Evolutionary conservation across 108 stramenopile species (phyloP).

Genomic region (Skeletonema marinoi): DNA sequence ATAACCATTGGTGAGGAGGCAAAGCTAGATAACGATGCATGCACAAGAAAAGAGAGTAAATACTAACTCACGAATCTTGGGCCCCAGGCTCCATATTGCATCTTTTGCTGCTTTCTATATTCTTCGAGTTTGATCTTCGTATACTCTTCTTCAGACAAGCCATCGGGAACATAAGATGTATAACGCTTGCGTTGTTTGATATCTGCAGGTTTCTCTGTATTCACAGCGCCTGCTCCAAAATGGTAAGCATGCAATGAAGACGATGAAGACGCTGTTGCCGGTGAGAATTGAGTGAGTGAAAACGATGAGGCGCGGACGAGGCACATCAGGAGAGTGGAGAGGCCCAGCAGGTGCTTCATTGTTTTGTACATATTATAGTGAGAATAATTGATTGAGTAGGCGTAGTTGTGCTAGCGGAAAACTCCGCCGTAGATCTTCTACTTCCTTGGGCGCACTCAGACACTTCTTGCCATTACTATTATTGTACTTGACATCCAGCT

Average conservation of each 20-base stretch:
- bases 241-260: background rate
- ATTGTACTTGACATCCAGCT: too few species aligned
- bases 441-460: background rate
- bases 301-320: background rate
- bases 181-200: background rate
- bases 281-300: background rate
- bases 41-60: background rate
- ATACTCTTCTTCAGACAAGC: conserved; percentile 61
- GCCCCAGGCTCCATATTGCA: conserved; percentile 69
- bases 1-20: background rate
- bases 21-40: background rate
- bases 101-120: conserved; percentile 35
- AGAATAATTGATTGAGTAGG: background rate
- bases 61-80: conserved; percentile 47
- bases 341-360: background rate
- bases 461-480: too few species aligned
- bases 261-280: background rate
- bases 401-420: too few species aligned
- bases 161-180: conserved; percentile 57
- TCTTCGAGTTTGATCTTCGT: conserved; percentile 52
- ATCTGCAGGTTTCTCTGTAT: background rate
- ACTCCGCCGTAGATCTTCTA: too few species aligned
- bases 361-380: background rate
- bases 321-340: background rate
- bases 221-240: background rate